Percentiles rank a stretch among this genome's conserved stretches.
Evolutionary conservation across 2,329 filamentous ascomycete species (phyloP).

Genomic region (Trichothecium sympodiale): DNA sequence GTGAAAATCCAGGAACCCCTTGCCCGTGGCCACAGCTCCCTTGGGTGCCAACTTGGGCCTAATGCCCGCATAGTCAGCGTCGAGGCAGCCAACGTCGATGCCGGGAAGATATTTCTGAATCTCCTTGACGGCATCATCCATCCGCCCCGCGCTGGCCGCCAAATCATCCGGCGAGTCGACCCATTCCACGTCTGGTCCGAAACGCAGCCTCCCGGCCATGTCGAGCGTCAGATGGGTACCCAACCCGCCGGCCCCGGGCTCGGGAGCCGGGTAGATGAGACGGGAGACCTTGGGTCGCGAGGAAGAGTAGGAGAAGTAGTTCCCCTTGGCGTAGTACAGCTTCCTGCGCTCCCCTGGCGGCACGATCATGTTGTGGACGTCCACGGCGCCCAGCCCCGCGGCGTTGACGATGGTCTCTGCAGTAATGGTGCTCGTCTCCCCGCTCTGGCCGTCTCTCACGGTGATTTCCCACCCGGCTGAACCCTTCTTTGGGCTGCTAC

Average conservation of each 20-base stretch:
- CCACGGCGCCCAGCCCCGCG: conserved; percentile 68
- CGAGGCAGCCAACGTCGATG: conserved; percentile 54
- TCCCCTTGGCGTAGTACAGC: conserved; percentile 83
- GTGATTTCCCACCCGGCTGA: conserved; percentile 57
- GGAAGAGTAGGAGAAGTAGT: conserved; percentile 77
- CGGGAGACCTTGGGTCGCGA: conserved; percentile 53
- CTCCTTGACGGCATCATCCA: conserved; percentile 58
- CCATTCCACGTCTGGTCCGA: conserved; percentile 96
- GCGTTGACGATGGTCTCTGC: conserved; percentile 73
- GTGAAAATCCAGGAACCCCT: conserved; percentile 74
- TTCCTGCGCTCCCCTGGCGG: conserved; percentile 37
- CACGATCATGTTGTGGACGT: conserved; percentile 73
- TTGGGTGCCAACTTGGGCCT: conserved; percentile 65
- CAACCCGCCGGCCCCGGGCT: conserved; percentile 70
- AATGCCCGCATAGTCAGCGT: conserved; percentile 83
- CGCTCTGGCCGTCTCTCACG: conserved; percentile 33
- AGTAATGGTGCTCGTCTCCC: conserved; percentile 49
- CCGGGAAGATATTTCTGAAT: conserved; percentile 71
- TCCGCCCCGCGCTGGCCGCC: conserved; percentile 49
- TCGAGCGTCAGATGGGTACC: conserved; percentile 93
- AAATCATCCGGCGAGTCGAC: conserved; percentile 61
- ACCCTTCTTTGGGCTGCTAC: conserved; percentile 16
- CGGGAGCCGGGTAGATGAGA: conserved; percentile 79
- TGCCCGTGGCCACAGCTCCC: conserved; percentile 49
- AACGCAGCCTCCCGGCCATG: conserved; percentile 70